Conservation (phyloP, 164 flowering plant genomes). For the Nymphaea colorata region DNA sequence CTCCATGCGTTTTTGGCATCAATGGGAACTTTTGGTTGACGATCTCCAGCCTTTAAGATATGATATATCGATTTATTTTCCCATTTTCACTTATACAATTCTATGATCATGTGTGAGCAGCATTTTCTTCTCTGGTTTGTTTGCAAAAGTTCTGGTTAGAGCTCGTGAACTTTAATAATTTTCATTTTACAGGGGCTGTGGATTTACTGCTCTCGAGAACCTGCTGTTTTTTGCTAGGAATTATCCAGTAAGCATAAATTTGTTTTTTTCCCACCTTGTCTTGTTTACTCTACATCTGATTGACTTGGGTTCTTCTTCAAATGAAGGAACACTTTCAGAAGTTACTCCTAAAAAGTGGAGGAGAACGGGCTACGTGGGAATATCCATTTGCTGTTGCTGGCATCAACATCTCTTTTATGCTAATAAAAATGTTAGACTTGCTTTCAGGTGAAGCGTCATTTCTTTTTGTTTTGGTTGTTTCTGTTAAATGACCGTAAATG, state of each 20-base stretch:
- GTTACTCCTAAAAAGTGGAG: constrained; percentile 71
- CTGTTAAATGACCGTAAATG: not conserved
- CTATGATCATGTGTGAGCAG: not conserved
- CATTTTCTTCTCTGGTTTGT: not conserved
- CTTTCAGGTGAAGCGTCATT: constrained; percentile 33
- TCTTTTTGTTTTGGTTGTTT: not conserved
- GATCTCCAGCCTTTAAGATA: not conserved
- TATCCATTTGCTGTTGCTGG: constrained; percentile 99
- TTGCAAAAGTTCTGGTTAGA: too few relatives aligned
- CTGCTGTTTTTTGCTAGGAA: constrained; percentile 72
- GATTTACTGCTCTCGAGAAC: constrained; percentile 87
- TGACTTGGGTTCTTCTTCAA: constrained; percentile 7
- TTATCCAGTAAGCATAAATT: constrained; percentile 52
- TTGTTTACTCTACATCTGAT: not conserved
- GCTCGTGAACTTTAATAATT: not conserved
- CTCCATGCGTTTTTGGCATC: too few relatives aligned
- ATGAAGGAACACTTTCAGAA: constrained; percentile 88
- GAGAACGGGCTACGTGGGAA: constrained; percentile 90
- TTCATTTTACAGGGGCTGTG: constrained; percentile 66
- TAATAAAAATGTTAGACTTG: constrained; percentile 90
- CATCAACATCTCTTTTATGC: constrained; percentile 83
- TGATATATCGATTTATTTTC: too few relatives aligned
- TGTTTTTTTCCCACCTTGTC: not conserved
- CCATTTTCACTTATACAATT: not conserved
- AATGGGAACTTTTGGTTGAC: too few relatives aligned